Conservation (phyloP, 108 stramenopile species). For the Skeletonema potamos region DNA sequence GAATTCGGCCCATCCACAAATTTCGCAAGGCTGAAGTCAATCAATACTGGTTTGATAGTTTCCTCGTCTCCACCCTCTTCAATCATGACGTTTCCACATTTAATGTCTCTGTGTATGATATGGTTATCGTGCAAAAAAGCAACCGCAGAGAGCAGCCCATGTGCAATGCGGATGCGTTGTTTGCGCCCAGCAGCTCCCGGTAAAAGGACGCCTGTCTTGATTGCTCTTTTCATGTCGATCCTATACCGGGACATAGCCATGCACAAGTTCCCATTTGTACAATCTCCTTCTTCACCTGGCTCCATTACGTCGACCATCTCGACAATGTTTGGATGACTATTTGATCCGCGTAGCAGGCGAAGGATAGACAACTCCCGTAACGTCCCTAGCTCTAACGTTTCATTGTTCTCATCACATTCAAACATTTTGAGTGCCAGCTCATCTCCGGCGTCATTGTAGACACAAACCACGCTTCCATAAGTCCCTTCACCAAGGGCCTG, state of each 20-base stretch:
- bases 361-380: conserved; percentile 78
- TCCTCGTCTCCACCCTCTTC: conserved; percentile 21
- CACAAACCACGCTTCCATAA: conserved; percentile 70
- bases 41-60: conserved; percentile 59
- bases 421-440: conserved; percentile 80
- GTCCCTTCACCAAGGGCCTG: conserved; percentile 71
- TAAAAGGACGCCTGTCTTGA: conserved; percentile 31
- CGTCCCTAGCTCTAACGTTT: conserved; percentile 62
- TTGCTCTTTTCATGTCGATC: conserved; percentile 47
- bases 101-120: conserved; percentile 98
- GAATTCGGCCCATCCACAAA: conserved; percentile 49
- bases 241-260: conserved; percentile 77
- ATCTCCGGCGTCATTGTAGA: conserved; percentile 85
- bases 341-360: conserved; percentile 64
- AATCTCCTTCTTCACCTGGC: conserved; percentile 50
- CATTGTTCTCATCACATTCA: conserved; percentile 45
- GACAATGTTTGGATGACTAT: conserved; percentile 76
- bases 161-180: conserved; percentile 59
- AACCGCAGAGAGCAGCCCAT: conserved; percentile 74
- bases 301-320: conserved; percentile 72
- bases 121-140: conserved; percentile 94
- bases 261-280: conserved; percentile 59
- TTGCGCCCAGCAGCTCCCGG: conserved; percentile 41
- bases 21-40: conserved; percentile 84
- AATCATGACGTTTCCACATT: conserved; percentile 93